Evolutionary conservation across 371 early-diverging fungal species (phyloP).

Genomic region (Sporodiniella umbellata): DNA sequence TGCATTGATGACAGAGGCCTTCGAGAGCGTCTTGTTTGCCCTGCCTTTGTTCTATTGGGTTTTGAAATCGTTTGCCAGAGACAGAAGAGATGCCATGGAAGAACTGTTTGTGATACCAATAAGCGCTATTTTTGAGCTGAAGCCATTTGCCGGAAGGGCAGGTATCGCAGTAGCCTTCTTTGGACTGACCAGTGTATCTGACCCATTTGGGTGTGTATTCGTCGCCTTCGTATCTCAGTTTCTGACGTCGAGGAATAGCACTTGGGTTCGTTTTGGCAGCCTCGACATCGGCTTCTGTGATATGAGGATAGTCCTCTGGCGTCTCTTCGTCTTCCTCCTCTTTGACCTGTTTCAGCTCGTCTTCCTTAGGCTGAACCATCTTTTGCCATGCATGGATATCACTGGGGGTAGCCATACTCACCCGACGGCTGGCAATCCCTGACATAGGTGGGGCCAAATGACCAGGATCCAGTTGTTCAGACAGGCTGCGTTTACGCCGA

Average conservation of each 20-base stretch:
- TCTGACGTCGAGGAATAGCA: constrained; percentile 59
- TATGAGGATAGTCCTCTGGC: constrained; percentile 22
- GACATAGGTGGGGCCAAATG: constrained; percentile 13
- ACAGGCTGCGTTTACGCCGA: constrained; percentile 11
- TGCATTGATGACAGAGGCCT: constrained; percentile 86
- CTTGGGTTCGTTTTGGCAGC: constrained; percentile 29
- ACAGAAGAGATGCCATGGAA: constrained; percentile 87
- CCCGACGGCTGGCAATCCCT: constrained; percentile 9
- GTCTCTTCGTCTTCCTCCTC: background rate
- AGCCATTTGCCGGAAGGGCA: constrained; percentile 88
- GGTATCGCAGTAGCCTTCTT: constrained; percentile 87
- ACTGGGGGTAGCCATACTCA: constrained; percentile 16
- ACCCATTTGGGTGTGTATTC: constrained; percentile 90
- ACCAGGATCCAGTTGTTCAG: constrained; percentile 11
- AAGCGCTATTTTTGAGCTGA: constrained; percentile 90
- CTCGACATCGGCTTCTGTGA: constrained; percentile 32
- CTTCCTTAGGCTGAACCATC: background rate
- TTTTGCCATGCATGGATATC: constrained; percentile 21
- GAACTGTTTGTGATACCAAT: constrained; percentile 94
- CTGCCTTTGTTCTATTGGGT: constrained; percentile 68
- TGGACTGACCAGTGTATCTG: constrained; percentile 69
- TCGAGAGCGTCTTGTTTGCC: constrained; percentile 64
- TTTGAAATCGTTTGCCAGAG: constrained; percentile 73
- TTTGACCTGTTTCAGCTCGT: background rate
- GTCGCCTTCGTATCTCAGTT: constrained; percentile 69